Evolutionary conservation across 257 asterid species (phyloP).

Genomic region (Solanum medicagineum): DNA sequence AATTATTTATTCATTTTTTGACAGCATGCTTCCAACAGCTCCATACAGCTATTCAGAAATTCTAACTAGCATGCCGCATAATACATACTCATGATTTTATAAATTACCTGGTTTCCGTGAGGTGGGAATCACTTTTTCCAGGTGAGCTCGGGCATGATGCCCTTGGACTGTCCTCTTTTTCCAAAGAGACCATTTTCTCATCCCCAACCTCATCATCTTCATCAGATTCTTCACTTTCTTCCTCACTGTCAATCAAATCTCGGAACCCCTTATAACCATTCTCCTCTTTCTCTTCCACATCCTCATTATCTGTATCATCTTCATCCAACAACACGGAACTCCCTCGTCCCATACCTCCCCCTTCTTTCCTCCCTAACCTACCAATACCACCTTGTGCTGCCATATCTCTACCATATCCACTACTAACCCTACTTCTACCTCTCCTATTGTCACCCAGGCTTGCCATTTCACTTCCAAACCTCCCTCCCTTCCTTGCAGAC

Average conservation of each 20-base stretch:
- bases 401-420: slow-evolving; percentile 11
- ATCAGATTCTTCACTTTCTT: slow-evolving; percentile 26
- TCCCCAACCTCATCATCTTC: slow-evolving; percentile 22
- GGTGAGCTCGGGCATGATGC: slow-evolving; percentile 20
- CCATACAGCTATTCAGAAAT: neutral
- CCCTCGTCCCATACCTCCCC: slow-evolving; percentile 19
- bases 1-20: too few relatives aligned
- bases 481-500: slow-evolving; percentile 22
- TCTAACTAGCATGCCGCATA: neutral
- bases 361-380: slow-evolving; percentile 12
- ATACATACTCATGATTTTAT: neutral
- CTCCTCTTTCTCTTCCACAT: slow-evolving; percentile 14
- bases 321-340: slow-evolving; percentile 28
- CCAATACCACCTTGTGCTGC: slow-evolving; percentile 26
- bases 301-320: slow-evolving; percentile 21
- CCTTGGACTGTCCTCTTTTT: neutral
- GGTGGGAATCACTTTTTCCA: slow-evolving; percentile 48
- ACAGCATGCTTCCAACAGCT: neutral
- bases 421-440: slow-evolving; percentile 3
- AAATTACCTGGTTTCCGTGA: slow-evolving; percentile 71
- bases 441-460: slow-evolving; percentile 15
- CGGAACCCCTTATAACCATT: slow-evolving; percentile 38
- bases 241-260: slow-evolving; percentile 57
- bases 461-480: slow-evolving; percentile 9
- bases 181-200: slow-evolving; percentile 2